These are phyloP conservation scores for Saksenaea vasiformis DNA, from an alignment of 371 early-diverging fungal species.

Conservation along the genomic window DNA sequence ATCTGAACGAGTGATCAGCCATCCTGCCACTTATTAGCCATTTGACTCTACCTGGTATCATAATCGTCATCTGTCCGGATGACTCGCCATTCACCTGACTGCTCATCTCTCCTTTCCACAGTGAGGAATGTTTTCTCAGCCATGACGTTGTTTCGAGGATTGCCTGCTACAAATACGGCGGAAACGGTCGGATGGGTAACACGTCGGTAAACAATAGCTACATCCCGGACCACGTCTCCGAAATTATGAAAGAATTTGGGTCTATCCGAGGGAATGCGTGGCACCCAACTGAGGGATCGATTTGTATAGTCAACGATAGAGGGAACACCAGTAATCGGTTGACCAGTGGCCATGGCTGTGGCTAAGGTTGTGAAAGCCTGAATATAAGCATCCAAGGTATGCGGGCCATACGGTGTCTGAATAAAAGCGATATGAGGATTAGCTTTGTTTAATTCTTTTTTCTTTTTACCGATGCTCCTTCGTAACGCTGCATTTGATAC, in stretches of 20 bases:
- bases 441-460: background rate
- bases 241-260: constrained; percentile 44
- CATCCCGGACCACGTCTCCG: constrained; percentile 50
- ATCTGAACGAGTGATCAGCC: constrained; percentile 16
- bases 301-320: constrained; percentile 37
- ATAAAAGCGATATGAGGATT: background rate
- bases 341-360: constrained; percentile 39
- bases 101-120: constrained; percentile 42
- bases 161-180: constrained; percentile 59
- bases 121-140: constrained; percentile 49
- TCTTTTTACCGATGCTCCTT: constrained; percentile 56
- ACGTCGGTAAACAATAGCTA: constrained; percentile 16
- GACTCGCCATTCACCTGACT: constrained; percentile 35
- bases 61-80: constrained; percentile 48
- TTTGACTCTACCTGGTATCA: constrained; percentile 36
- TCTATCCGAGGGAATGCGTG: constrained; percentile 51
- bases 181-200: constrained; percentile 19
- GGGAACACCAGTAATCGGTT: constrained; percentile 16
- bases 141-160: constrained; percentile 61
- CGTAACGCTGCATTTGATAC: constrained; percentile 69
- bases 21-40: background rate
- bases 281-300: constrained; percentile 45
- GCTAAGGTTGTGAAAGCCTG: constrained; percentile 54
- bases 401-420: constrained; percentile 65
- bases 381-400: constrained; percentile 64